Conservation (phyloP, 257 asterid genomes). For the Solanum medicagineum region DNA sequence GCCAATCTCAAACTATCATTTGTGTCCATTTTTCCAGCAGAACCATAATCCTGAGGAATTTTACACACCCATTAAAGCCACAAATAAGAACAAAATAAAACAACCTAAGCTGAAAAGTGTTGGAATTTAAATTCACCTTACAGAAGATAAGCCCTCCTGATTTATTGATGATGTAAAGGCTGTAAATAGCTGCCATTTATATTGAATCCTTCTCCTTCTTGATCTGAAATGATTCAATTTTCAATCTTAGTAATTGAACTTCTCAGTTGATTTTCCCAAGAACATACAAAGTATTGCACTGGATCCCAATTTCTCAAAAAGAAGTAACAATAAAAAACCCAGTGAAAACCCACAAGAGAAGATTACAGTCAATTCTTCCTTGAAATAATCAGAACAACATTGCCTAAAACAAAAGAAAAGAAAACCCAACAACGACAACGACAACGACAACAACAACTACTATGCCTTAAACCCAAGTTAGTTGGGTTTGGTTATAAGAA, state of each 20-base stretch:
- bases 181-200: conserved; percentile 79
- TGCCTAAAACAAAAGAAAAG: not conserved
- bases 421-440: not conserved
- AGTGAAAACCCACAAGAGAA: not conserved
- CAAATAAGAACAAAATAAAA: not conserved
- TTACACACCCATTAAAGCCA: not conserved
- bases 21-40: conserved; percentile 94
- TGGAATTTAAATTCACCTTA: conserved; percentile 27
- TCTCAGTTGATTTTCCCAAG: not conserved
- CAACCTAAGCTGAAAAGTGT: not conserved
- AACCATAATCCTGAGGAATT: conserved; percentile 54
- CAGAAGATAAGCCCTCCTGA: conserved; percentile 93
- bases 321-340: not conserved
- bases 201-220: not conserved
- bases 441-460: not conserved
- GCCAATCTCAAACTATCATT: conserved; percentile 90
- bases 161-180: conserved; percentile 85
- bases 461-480: not conserved
- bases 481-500: not conserved
- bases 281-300: not conserved
- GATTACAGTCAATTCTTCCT: not conserved
- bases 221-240: not conserved
- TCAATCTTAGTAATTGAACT: not conserved
- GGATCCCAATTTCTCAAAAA: not conserved
- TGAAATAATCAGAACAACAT: not conserved